Evolutionary conservation across 1,284 basidiomycete species (phyloP).

Genomic region (Tilletia indica): DNA sequence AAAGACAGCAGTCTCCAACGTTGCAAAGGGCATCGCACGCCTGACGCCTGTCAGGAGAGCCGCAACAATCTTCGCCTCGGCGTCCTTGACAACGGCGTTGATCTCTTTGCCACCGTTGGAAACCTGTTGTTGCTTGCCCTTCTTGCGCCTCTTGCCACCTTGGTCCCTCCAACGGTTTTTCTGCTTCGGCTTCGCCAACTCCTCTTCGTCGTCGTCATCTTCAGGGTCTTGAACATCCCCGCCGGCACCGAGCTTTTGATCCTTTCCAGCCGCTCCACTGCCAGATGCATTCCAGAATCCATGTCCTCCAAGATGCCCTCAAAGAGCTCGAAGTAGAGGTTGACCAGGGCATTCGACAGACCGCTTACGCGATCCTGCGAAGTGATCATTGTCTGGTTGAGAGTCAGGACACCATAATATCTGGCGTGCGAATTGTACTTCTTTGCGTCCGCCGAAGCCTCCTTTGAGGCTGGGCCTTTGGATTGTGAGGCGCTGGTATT

Average conservation of each 20-base stretch:
- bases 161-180: slow-evolving; percentile 19
- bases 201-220: slow-evolving; percentile 28
- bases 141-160: slow-evolving; percentile 16
- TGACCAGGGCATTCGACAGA: slow-evolving; percentile 79
- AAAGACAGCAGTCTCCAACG: slow-evolving; percentile 66
- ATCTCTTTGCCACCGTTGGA: slow-evolving; percentile 19
- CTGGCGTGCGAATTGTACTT: slow-evolving; percentile 65
- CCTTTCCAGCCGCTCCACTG: slow-evolving; percentile 29
- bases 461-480: slow-evolving; percentile 30
- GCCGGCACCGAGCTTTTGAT: slow-evolving; percentile 27
- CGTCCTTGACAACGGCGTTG: slow-evolving; percentile 62
- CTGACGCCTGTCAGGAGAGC: slow-evolving; percentile 93
- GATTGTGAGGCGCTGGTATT: not conserved
- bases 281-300: slow-evolving; percentile 44
- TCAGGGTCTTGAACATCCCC: slow-evolving; percentile 40
- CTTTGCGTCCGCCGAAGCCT: slow-evolving; percentile 53
- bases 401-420: slow-evolving; percentile 88
- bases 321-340: slow-evolving; percentile 95
- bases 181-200: slow-evolving; percentile 19
- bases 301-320: slow-evolving; percentile 63
- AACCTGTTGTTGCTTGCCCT: slow-evolving; percentile 23
- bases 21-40: slow-evolving; percentile 88
- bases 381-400: slow-evolving; percentile 87
- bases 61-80: slow-evolving; percentile 72
- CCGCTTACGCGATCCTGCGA: slow-evolving; percentile 66